phyloP scores from a whole-genome alignment of 192 early-diverging fungal species.

The Backusella psychrophila region DNA sequence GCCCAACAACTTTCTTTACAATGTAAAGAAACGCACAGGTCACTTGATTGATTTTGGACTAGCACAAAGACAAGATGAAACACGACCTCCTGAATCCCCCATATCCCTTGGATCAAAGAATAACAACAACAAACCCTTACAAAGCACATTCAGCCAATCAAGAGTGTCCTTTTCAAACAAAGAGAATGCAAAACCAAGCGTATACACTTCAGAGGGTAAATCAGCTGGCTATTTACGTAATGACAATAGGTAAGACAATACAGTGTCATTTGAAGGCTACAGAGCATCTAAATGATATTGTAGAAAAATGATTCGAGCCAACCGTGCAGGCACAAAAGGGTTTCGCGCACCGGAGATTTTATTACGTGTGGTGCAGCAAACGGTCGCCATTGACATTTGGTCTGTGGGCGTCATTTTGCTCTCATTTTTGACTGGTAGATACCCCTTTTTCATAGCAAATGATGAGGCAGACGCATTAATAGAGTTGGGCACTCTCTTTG shows the following conservation, averaged over 20 bases:
- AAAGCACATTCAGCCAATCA: not conserved
- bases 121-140: not conserved
- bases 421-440: slow-evolving; percentile 74
- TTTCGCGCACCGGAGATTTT: slow-evolving; percentile 94
- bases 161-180: not conserved
- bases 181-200: not conserved
- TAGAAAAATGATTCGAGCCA: slow-evolving; percentile 66
- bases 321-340: slow-evolving; percentile 89
- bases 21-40: slow-evolving; percentile 63
- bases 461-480: slow-evolving; percentile 86
- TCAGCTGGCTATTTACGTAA: slow-evolving; percentile 46
- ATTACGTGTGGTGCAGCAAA: slow-evolving; percentile 75
- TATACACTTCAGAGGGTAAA: not conserved
- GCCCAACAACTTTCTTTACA: slow-evolving; percentile 94
- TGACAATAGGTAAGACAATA: slow-evolving; percentile 50
- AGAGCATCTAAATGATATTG: not conserved
- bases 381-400: slow-evolving; percentile 89
- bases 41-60: slow-evolving; percentile 93
- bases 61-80: slow-evolving; percentile 55
- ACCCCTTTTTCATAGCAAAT: slow-evolving; percentile 88
- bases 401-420: slow-evolving; percentile 86
- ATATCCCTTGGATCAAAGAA: not conserved
- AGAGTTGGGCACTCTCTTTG: slow-evolving; percentile 82
- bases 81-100: not conserved
- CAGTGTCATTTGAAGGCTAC: not conserved